These are phyloP conservation scores for Barnettozyma botsteinii DNA, from an alignment of 805 yeast species.

Conservation along the genomic window DNA sequence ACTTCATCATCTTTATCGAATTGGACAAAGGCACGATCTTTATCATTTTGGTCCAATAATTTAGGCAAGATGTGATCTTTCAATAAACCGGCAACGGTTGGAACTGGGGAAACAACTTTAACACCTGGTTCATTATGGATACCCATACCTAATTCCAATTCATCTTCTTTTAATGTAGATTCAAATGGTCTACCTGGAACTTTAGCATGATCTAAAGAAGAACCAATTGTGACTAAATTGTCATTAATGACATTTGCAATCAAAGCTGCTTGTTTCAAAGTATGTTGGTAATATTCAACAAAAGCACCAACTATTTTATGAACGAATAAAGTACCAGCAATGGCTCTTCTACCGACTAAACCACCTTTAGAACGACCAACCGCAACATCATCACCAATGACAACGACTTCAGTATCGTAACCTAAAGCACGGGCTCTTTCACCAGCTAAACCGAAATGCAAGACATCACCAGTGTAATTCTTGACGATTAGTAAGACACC, in stretches of 20 bases:
- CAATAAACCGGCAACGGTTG: constrained; percentile 58
- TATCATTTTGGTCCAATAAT: constrained; percentile 55
- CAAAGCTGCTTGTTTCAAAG: constrained; percentile 46
- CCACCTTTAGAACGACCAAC: constrained; percentile 89
- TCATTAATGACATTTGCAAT: constrained; percentile 58
- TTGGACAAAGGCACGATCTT: constrained; percentile 76
- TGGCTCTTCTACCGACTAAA: constrained; percentile 89
- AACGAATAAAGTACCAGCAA: constrained; percentile 85
- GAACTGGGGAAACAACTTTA: constrained; percentile 48
- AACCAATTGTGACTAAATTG: constrained; percentile 79
- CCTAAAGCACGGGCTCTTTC: constrained; percentile 84
- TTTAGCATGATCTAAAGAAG: constrained; percentile 82
- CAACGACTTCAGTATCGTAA: constrained; percentile 60
- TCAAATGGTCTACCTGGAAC: constrained; percentile 77
- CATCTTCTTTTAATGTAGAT: constrained; percentile 46
- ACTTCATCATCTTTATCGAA: constrained; percentile 61
- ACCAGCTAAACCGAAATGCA: constrained; percentile 88
- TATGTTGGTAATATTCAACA: constrained; percentile 37
- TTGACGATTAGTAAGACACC: constrained; percentile 81
- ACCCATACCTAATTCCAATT: constrained; percentile 91
- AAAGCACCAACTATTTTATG: constrained; percentile 85
- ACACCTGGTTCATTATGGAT: constrained; percentile 94
- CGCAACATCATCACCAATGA: constrained; percentile 89
- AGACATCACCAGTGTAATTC: constrained; percentile 91
- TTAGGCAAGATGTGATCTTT: constrained; percentile 52